Percentiles rank a stretch among this genome's conserved stretches.
Evolutionary conservation across 441 rosid species (phyloP).

Genomic region (Erysimum pusillum): DNA sequence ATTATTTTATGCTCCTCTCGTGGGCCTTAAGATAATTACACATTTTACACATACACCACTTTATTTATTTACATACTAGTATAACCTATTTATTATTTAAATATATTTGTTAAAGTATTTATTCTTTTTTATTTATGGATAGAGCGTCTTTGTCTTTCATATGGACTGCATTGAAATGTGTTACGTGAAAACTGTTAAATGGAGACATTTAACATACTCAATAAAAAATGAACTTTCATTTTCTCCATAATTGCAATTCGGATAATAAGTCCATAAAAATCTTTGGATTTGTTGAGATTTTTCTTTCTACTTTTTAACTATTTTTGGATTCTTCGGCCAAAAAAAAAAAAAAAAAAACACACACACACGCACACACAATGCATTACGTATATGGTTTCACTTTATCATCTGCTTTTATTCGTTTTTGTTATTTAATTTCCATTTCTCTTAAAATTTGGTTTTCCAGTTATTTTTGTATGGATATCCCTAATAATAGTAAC

Average conservation of each 20-base stretch:
- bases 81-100: background rate
- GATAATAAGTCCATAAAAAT: conserved; percentile 12
- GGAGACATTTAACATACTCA: background rate
- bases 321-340: conserved; percentile 16
- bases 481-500: background rate
- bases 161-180: conserved; percentile 30
- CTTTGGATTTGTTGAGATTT: conserved; percentile 7
- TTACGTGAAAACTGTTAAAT: background rate
- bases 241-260: conserved; percentile 22
- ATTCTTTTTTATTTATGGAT: background rate
- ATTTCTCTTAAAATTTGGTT: background rate
- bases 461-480: background rate
- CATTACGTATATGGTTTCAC: too few relatives aligned
- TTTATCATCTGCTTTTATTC: conserved; percentile 8
- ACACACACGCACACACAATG: background rate
- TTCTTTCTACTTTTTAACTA: conserved; percentile 7
- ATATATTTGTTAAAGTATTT: background rate
- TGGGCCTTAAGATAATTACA: background rate
- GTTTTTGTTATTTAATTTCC: background rate
- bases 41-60: background rate
- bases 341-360: too few relatives aligned
- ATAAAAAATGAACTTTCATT: background rate
- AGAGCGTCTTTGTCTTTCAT: conserved; percentile 1
- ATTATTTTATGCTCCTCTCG: background rate
- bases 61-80: background rate